A percentile compares a stretch with the other conserved stretches of the same genome.
Conservation (phyloP, 192 early-diverging fungal genomes). For the Dissophora globulifera region DNA sequence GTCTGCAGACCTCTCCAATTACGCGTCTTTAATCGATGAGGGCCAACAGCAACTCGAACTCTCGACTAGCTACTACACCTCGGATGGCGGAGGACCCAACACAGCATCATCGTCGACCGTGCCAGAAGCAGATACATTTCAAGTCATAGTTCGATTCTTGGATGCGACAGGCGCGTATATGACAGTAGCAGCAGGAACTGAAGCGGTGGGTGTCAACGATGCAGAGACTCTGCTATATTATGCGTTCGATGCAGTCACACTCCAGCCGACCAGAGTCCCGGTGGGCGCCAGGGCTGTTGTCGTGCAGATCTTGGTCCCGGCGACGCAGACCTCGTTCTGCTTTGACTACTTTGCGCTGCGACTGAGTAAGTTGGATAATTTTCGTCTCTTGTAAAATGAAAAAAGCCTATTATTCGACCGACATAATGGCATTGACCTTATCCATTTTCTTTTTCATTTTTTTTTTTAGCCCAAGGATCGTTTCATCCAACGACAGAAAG, state of each 20-base stretch:
- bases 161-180: constrained; percentile 30
- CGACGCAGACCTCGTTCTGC: constrained; percentile 30
- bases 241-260: constrained; percentile 24
- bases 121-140: constrained; percentile 14
- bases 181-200: background rate
- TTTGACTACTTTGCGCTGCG: constrained; percentile 50
- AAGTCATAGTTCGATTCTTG: constrained; percentile 30
- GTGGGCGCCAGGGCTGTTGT: constrained; percentile 27
- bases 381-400: no score
- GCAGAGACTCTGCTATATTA: constrained; percentile 41
- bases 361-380: constrained; percentile 23
- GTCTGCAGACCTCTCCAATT: constrained; percentile 19
- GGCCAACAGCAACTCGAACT: constrained; percentile 41
- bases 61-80: constrained; percentile 33
- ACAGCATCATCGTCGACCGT: background rate
- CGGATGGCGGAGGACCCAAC: background rate
- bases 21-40: constrained; percentile 23
- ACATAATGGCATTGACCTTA: no score
- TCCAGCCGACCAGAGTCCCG: constrained; percentile 19
- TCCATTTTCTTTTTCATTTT: background rate
- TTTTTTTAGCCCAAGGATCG: constrained; percentile 31
- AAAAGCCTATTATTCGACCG: no score
- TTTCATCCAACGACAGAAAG: constrained; percentile 21
- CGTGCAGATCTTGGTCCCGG: constrained; percentile 36
- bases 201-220: constrained; percentile 9